These are phyloP conservation scores for Aspergillus taichungensis DNA, from an alignment of 495 filamentous ascomycete genomes.

Conservation along the genomic window DNA sequence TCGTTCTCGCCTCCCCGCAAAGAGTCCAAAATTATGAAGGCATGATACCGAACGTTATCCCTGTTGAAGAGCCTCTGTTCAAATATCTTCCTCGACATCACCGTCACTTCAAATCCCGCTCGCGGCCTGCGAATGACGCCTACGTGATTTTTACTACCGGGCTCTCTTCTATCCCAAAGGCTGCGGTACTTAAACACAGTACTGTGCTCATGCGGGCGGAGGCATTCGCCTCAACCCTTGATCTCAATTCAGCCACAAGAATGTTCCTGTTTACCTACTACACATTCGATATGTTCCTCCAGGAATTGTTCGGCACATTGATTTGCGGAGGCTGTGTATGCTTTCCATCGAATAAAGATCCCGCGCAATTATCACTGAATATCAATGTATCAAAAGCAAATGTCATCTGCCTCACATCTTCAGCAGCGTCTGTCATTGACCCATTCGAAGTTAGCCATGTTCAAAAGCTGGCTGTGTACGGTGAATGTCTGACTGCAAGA, in stretches of 20 bases:
- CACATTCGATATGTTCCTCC: constrained; percentile 33
- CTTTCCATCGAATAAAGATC: constrained; percentile 25
- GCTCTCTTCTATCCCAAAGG: constrained; percentile 30
- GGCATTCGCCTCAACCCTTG: constrained; percentile 37
- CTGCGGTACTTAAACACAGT: constrained; percentile 28
- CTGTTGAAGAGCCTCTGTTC: constrained; percentile 29
- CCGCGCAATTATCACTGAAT: constrained; percentile 16
- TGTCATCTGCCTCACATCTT: constrained; percentile 28
- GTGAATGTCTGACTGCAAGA: constrained; percentile 10
- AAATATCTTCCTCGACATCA: constrained; percentile 22
- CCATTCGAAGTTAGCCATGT: constrained; percentile 13
- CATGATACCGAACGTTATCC: constrained; percentile 31
- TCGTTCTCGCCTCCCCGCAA: constrained; percentile 35
- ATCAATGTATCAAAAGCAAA: constrained; percentile 30
- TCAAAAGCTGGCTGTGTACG: constrained; percentile 11
- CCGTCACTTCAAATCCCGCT: neutral
- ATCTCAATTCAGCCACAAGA: constrained; percentile 38
- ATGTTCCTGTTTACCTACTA: constrained; percentile 50
- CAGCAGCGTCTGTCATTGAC: constrained; percentile 9
- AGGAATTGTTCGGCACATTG: constrained; percentile 32
- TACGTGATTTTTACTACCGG: constrained; percentile 53
- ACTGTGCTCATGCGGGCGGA: constrained; percentile 38
- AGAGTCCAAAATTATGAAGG: constrained; percentile 28
- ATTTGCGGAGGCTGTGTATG: constrained; percentile 39
- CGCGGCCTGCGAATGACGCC: constrained; percentile 19